Percentiles rank a stretch among this genome's conserved stretches.
These are phyloP conservation scores for Cercis canadensis DNA, from an alignment of 306 rosid genomes.

Conservation along the genomic window DNA sequence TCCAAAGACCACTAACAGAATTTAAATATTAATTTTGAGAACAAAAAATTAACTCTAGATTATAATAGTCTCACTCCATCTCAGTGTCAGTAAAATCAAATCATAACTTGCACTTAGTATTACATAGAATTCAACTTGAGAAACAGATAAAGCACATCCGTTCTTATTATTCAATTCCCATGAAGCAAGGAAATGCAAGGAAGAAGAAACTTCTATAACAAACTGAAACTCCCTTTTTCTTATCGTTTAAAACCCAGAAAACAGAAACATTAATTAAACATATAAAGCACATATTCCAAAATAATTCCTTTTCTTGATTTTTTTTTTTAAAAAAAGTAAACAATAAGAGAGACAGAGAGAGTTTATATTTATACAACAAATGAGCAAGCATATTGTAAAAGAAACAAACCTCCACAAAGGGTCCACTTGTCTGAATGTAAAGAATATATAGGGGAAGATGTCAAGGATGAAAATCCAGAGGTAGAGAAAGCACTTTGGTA, in stretches of 20 bases:
- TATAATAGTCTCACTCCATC: neutral
- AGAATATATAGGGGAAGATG: conserved; percentile 33
- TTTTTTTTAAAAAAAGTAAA: too few species aligned
- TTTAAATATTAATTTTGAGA: neutral
- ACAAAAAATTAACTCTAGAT: neutral
- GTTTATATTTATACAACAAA: too few species aligned
- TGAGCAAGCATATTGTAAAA: neutral
- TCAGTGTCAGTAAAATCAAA: neutral
- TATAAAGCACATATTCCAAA: too few species aligned
- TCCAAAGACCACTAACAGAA: neutral
- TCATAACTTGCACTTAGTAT: neutral
- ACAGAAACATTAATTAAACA: neutral
- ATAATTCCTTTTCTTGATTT: too few species aligned
- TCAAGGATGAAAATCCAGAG: conserved; percentile 29
- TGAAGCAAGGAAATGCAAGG: neutral
- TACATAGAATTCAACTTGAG: neutral
- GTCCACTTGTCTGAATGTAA: conserved; percentile 40
- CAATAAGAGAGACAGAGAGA: too few species aligned
- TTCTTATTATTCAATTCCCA: neutral
- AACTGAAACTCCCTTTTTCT: neutral
- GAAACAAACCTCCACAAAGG: conserved; percentile 45
- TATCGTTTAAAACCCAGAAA: too few species aligned
- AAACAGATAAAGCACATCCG: neutral
- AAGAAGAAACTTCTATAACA: neutral
- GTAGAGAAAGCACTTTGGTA: conserved; percentile 32